A percentile compares a stretch with the other conserved stretches of the same genome.
These are phyloP conservation scores for Termitomyces sp. DNA, from an alignment of 768 basidiomycete species.

Conservation along the genomic window DNA sequence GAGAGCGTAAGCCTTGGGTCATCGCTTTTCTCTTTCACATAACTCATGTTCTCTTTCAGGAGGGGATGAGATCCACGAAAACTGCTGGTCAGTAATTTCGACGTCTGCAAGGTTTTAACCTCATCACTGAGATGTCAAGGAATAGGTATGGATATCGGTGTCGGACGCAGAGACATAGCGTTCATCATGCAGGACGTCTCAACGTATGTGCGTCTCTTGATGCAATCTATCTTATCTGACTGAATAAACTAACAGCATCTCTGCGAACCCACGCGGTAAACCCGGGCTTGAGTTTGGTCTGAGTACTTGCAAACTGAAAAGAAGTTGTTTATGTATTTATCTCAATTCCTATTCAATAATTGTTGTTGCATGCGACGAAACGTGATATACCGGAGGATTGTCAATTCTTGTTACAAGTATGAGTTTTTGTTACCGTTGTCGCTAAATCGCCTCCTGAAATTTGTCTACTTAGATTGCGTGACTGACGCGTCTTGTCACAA, in stretches of 20 bases:
- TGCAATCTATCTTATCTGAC: not conserved
- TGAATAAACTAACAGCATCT: slow-evolving; percentile 12
- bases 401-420: too few relatives aligned
- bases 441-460: not conserved
- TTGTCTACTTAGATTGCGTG: not conserved
- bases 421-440: too few relatives aligned
- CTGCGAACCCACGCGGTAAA: slow-evolving; percentile 15
- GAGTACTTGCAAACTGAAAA: not conserved
- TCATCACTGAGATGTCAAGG: not conserved
- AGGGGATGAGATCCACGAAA: slow-evolving; percentile 11
- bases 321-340: not conserved
- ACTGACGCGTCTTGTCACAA: slow-evolving; percentile 4
- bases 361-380: too few relatives aligned
- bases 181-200: slow-evolving; percentile 18
- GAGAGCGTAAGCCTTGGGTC: slow-evolving; percentile 12
- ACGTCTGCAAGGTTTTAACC: not conserved
- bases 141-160: slow-evolving; percentile 28
- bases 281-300: too few relatives aligned
- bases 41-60: not conserved
- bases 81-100: slow-evolving; percentile 21
- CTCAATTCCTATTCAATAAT: not conserved
- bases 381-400: not conserved
- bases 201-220: slow-evolving; percentile 17
- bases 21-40: not conserved
- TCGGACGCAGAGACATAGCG: slow-evolving; percentile 19